These are phyloP conservation scores for Backusella tuberculispora DNA, from an alignment of 192 early-diverging fungal genomes.

Conservation along the genomic window DNA sequence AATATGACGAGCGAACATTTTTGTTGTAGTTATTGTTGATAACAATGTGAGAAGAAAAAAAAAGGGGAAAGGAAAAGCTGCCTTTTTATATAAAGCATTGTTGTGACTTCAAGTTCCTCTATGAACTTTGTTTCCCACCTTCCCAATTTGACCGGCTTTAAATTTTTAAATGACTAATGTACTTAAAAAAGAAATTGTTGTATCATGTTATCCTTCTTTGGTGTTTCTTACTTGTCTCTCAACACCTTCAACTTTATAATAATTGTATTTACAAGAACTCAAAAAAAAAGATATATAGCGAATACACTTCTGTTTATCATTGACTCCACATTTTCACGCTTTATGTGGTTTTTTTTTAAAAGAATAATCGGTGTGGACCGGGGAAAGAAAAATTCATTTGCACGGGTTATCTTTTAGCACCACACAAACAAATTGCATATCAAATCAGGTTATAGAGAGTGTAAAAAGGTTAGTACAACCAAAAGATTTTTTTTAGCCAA, in stretches of 20 bases:
- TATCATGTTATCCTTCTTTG: not conserved
- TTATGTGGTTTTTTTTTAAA: not conserved
- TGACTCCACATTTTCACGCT: not conserved
- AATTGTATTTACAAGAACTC: not conserved
- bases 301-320: not conserved
- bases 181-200: not conserved
- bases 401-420: constrained; percentile 11
- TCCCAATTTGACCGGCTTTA: constrained; percentile 12
- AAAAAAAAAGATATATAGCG: not conserved
- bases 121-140: constrained; percentile 9
- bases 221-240: too few species aligned
- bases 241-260: not conserved
- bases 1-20: constrained; percentile 17
- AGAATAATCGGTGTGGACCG: not conserved
- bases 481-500: not conserved
- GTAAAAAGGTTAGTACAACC: not conserved
- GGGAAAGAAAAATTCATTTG: not conserved
- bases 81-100: constrained; percentile 13
- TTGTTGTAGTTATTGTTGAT: not conserved
- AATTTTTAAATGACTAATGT: constrained; percentile 13
- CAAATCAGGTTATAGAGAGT: not conserved
- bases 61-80: not conserved
- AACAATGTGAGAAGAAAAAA: not conserved
- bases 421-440: not conserved
- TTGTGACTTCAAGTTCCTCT: not conserved